Evolutionary conservation across 371 early-diverging fungal species (phyloP), one percentile per base, ranked within the genome.

Genomic region (Umbelopsis sp.): DNA sequence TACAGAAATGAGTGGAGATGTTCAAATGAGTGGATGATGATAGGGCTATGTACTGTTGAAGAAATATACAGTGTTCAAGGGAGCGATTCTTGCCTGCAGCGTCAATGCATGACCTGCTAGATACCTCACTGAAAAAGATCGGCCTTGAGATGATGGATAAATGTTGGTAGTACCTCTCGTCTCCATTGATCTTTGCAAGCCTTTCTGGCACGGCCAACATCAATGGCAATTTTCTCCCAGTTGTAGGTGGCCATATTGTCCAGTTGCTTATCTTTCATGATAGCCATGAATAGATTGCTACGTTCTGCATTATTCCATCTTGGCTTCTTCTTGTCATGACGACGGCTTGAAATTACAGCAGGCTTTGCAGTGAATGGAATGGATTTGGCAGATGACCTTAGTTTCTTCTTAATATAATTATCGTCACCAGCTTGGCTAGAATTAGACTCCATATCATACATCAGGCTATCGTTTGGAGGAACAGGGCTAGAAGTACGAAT

Each of bases 101-200:
- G 41, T 1, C 41, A 41, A 41, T 1, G 7, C 7, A 41, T 41
- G 1, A 41, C 2, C 41, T 10, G 41, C 41, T 38, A 38, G 22
- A 18, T 25, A 32, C 18, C 18, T 35, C 18, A 57, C 14, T 57
- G 29, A 35, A 35, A 57, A 29, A 57, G 9, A 14, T 57, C 57
- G 12, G 35, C 32, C 32, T 57, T 57, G 12, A 67, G 35, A 35
- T 51, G 38, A n/a, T 57, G 65, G 48, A 57, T 69, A 41, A 69
- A 65, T 9, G 53, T 67, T 24, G 80, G 80, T 22, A 79, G 68
- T 10, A 76, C 63, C 35, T 76, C 82, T 14, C 79, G 77, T 67
- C 79, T 69, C 82, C 82, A 82, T 63, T 82, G 82, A 70, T 79
- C 79, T 32, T 82, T 82, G 35, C 82, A 82, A 2, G 82, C 76